Evolutionary conservation across 2,329 filamentous ascomycete species (phyloP).

Genomic region (Penicillium sp.): DNA sequence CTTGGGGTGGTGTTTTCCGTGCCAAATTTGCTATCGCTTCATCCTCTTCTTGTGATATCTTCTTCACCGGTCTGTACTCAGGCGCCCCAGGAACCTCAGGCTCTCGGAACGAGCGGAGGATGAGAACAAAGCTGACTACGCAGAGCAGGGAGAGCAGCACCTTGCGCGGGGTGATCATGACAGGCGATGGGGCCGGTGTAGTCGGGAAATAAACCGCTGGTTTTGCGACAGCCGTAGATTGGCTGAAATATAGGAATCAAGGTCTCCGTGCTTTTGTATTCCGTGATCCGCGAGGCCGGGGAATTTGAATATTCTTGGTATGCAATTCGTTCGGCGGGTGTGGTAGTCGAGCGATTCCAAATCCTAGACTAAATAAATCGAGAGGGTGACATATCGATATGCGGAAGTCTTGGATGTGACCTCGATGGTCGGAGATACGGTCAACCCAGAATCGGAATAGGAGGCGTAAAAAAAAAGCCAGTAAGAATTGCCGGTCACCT

Average conservation of each 20-base stretch:
- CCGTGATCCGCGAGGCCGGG: conserved; percentile 10
- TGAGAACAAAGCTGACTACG: conserved; percentile 67
- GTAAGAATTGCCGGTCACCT: neutral
- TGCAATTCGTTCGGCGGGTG: conserved; percentile 1
- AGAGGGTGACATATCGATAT: conserved; percentile 20
- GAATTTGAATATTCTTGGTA: conserved; percentile 1
- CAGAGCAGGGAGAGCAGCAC: conserved; percentile 70
- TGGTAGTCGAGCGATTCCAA: conserved; percentile 5
- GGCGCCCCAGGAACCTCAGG: conserved; percentile 28
- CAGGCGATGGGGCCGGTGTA: conserved; percentile 11
- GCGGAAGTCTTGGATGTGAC: conserved; percentile 17
- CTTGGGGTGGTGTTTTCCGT: conserved; percentile 16
- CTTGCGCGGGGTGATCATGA: conserved; percentile 77
- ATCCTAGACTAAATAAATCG: conserved; percentile 14
- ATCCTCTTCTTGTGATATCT: conserved; percentile 23
- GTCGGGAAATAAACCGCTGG: conserved; percentile 5
- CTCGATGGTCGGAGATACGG: conserved; percentile 13
- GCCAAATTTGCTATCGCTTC: conserved; percentile 12
- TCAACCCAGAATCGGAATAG: conserved; percentile 18
- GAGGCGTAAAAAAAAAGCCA: conserved; percentile 11
- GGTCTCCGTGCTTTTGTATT: conserved; percentile 7
- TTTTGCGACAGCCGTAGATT: conserved; percentile 10
- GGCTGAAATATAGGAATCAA: neutral
- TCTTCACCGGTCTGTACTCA: conserved; percentile 27
- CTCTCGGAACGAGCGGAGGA: conserved; percentile 64